Evolutionary conservation across 2,329 filamentous ascomycete genomes (phyloP), one percentile per base, ranked within the genome.

Genomic region (Coniosporium tulheliwenetii): DNA sequence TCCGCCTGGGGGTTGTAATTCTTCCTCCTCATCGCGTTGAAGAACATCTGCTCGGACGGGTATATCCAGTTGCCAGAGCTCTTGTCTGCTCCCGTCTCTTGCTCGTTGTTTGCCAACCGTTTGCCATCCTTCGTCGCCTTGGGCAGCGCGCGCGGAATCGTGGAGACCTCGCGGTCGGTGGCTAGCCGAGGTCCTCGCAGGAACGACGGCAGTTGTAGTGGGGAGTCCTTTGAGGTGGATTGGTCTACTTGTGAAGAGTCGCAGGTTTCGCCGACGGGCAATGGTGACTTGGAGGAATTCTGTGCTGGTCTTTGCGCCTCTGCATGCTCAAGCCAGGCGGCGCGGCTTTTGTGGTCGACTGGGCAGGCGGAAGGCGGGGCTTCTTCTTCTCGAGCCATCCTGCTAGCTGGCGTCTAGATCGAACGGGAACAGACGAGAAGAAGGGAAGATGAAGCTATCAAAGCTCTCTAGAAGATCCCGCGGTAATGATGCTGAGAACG

Each of bases 21-120:
- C 62, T 98, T 98, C 56, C 89, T 80, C 67, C 81, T 77, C 77
- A 98, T 89, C 36, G 91, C 91, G 38, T 93, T 84, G 65, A 96
- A 96, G 69, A 98, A 98, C 78, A 95, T 93, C 55, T 84, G 81
- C 60, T 96, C 89, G 0, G 83, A 91, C 0, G 91, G 91, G 61
- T 98, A 98, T 45, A 98, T 80, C 91, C 91, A 98, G 59, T 95
- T 94, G 0, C 89, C 89, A 0, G 75, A 75, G 32, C 65, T 57
- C 39, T 70, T 65, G 52, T 85, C 78, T 15, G 77, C 70, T 45
- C 82, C 81, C 0, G 80, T 82, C 57, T 94, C 86, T 45, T 73
- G 63, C 62, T 95, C 85, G 45, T 75, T 71, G 61, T 93, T 94
- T 10, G 81, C 79, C 0, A 75, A 72, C 8, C 44, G 39, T 29